Percentiles rank a stretch among this genome's conserved stretches.
Conservation (phyloP, 2,329 filamentous ascomycete genomes). For the Monosporascus ibericus region DNA sequence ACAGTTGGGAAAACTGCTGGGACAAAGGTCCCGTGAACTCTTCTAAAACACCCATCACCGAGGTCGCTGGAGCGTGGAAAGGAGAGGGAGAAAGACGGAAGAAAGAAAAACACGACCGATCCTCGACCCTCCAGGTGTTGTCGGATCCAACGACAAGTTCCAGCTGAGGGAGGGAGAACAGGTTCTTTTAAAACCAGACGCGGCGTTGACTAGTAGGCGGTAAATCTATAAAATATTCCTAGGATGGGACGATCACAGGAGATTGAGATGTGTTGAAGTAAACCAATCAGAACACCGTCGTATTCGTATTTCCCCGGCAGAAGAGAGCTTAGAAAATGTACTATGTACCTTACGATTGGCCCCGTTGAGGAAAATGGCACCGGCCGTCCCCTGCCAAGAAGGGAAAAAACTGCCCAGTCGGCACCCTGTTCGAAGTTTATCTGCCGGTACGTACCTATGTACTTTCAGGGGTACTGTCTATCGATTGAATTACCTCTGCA, state of each 20-base stretch:
- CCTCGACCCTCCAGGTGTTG: not conserved
- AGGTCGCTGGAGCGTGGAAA: not conserved
- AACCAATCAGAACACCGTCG: not conserved
- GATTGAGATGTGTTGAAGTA: not conserved
- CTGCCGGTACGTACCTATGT: no score
- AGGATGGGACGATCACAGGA: not conserved
- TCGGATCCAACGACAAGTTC: not conserved
- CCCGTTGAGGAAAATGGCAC: not conserved
- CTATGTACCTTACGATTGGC: not conserved
- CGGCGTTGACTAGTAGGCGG: not conserved
- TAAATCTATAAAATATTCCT: not conserved
- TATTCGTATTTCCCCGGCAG: not conserved
- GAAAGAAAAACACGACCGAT: not conserved
- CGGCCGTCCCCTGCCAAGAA: not conserved
- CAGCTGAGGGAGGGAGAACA: not conserved
- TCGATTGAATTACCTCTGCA: no score
- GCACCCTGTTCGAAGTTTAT: no score
- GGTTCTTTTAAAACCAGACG: not conserved
- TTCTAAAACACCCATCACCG: conserved; percentile 50
- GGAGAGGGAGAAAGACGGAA: not conserved
- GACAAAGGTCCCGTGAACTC: conserved; percentile 44
- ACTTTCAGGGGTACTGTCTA: no score
- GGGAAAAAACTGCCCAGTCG: not conserved
- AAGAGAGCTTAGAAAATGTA: not conserved
- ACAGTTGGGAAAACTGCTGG: conserved; percentile 43